Conservation (phyloP, 177 flowering plant genomes). For the Vitis hybrid region DNA sequence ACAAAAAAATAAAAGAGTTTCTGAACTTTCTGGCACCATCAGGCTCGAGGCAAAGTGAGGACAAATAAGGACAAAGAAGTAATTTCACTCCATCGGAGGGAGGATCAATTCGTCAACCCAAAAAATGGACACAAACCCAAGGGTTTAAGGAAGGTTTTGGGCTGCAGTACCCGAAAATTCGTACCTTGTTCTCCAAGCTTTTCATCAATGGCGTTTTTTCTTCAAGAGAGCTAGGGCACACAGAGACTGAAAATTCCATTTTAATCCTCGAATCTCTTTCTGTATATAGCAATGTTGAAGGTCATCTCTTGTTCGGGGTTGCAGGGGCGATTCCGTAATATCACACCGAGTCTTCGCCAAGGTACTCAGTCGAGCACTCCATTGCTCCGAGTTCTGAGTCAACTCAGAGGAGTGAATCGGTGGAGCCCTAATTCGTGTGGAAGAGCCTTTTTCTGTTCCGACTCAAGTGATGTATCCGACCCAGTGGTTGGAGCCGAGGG, state of each 20-base stretch:
- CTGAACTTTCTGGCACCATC: too few relatives aligned
- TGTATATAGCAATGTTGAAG: conserved; percentile 38
- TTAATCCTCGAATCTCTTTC: neutral
- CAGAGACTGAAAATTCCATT: neutral
- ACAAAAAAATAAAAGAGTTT: too few relatives aligned
- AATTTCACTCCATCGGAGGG: too few relatives aligned
- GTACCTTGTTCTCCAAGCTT: neutral
- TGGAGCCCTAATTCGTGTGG: conserved; percentile 22
- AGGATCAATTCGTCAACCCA: conserved; percentile 14
- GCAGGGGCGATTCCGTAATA: conserved; percentile 2
- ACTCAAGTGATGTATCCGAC: conserved; percentile 47
- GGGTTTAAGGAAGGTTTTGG: conserved; percentile 43
- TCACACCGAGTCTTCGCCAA: conserved; percentile 2
- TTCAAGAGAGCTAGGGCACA: neutral
- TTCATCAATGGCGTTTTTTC: conserved; percentile 27
- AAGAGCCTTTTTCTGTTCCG: conserved; percentile 63
- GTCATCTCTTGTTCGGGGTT: conserved; percentile 36
- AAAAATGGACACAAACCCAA: neutral
- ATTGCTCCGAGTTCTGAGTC: conserved; percentile 27
- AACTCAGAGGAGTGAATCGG: conserved; percentile 32
- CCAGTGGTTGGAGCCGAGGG: conserved; percentile 31
- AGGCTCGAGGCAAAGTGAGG: too few relatives aligned
- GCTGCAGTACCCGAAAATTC: neutral
- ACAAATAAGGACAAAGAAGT: too few relatives aligned
- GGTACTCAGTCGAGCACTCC: conserved; percentile 20